A percentile compares a stretch with the other conserved stretches of the same genome.
phyloP scores from a whole-genome alignment of 2,329 filamentous ascomycete genomes.

The Apiospora sp. region DNA sequence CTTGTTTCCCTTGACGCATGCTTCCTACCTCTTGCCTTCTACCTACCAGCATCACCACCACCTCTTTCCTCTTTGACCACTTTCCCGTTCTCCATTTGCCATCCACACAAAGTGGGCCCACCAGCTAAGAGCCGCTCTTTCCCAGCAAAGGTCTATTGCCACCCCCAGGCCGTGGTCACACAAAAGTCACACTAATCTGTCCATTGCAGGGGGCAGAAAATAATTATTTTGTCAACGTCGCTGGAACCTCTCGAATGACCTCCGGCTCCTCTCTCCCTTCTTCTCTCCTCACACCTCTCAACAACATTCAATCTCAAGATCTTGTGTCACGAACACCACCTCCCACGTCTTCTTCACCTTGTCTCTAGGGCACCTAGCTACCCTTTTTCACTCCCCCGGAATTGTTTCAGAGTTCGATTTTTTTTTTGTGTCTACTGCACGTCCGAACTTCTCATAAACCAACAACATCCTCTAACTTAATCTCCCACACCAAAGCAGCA shows the following conservation, averaged over 20 bases:
- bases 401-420: conserved; percentile 77
- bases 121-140: conserved; percentile 31
- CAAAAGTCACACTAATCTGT: conserved; percentile 30
- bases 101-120: conserved; percentile 32
- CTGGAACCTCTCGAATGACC: conserved; percentile 19
- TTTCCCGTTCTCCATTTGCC: not conserved
- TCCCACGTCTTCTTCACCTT: conserved; percentile 53
- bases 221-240: conserved; percentile 27
- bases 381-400: conserved; percentile 72
- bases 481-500: conserved; percentile 47
- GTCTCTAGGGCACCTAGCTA: conserved; percentile 87
- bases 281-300: conserved; percentile 48
- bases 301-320: conserved; percentile 51
- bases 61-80: not conserved
- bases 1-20: not conserved
- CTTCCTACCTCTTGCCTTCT: not conserved
- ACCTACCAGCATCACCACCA: not conserved
- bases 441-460: conserved; percentile 34
- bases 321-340: conserved; percentile 45
- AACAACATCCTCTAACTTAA: conserved; percentile 30
- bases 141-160: conserved; percentile 25
- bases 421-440: conserved; percentile 33
- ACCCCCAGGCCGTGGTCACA: conserved; percentile 40
- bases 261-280: conserved; percentile 34
- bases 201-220: conserved; percentile 25